Conservation (phyloP, 108 stramenopile species). For the Licmophora abbreviata region DNA sequence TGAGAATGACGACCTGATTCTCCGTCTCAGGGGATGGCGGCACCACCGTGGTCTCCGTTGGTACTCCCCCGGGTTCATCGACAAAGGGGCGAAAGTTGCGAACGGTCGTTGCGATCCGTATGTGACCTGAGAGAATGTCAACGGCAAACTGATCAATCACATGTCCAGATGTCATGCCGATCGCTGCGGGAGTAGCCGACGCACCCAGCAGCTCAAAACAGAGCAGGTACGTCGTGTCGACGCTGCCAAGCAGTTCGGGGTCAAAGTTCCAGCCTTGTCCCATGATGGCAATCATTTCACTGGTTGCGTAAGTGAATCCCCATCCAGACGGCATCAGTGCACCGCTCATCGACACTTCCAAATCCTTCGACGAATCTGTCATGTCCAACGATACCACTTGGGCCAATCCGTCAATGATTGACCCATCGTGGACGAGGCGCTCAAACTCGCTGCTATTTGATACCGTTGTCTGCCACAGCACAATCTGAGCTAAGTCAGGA, state of each 20-base stretch:
- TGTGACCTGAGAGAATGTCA: background rate
- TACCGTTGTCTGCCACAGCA: background rate
- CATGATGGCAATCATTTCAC: background rate
- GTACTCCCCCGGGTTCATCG: background rate
- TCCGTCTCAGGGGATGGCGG: background rate
- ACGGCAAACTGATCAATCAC: slow-evolving; percentile 9
- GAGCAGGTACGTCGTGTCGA: background rate
- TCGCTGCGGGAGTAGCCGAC: background rate
- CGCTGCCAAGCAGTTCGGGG: background rate
- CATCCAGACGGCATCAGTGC: background rate
- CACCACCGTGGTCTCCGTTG: background rate
- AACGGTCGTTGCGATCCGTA: slow-evolving; percentile 14
- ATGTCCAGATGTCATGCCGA: slow-evolving; percentile 2
- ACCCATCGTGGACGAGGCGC: no score
- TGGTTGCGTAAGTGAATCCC: background rate
- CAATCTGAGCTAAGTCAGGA: slow-evolving; percentile 6
- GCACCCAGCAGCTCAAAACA: background rate
- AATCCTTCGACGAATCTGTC: background rate
- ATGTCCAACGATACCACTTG: background rate
- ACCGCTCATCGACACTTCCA: background rate
- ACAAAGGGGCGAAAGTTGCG: background rate
- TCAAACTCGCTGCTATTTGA: slow-evolving; percentile 3
- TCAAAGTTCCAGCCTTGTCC: background rate
- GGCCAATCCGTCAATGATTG: no score
- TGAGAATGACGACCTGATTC: slow-evolving; percentile 2